Percentiles rank a stretch among this genome's conserved stretches.
These are phyloP conservation scores for Panaeolus cyanescens DNA, from an alignment of 768 basidiomycete species.

Conservation along the genomic window DNA sequence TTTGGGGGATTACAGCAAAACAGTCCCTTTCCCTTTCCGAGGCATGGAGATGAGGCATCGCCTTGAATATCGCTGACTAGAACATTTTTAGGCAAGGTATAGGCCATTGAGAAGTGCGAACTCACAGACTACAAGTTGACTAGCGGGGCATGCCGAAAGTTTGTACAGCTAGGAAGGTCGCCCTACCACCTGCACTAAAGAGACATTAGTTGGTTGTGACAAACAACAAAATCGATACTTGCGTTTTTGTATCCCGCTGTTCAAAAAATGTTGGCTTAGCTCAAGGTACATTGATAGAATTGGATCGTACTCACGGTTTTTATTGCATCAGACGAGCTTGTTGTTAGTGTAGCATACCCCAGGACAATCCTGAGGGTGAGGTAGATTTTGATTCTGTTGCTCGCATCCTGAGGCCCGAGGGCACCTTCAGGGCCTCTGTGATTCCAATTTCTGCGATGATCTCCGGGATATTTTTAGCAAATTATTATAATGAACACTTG, in stretches of 20 bases:
- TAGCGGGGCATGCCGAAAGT: constrained; percentile 16
- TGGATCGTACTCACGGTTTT: not conserved
- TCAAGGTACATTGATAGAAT: not conserved
- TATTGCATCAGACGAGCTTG: constrained; percentile 16
- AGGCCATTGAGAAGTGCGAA: not conserved
- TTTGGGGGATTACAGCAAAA: constrained; percentile 20
- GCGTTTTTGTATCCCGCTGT: not conserved
- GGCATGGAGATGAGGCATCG: constrained; percentile 17
- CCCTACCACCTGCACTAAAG: constrained; percentile 17
- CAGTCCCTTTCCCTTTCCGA: constrained; percentile 13
- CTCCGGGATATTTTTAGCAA: too few relatives aligned
- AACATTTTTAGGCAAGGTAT: not conserved
- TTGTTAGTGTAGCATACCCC: constrained; percentile 11
- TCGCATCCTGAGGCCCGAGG: too few relatives aligned
- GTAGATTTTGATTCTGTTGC: not conserved
- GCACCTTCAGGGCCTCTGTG: too few relatives aligned
- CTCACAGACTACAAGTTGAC: constrained; percentile 21
- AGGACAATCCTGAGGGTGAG: constrained; percentile 7
- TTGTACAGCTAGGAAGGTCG: constrained; percentile 16
- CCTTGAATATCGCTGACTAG: constrained; percentile 23
- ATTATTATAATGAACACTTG: too few relatives aligned
- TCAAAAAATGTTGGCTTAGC: too few relatives aligned
- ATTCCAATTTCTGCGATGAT: too few relatives aligned
- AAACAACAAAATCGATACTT: not conserved
- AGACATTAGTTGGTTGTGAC: constrained; percentile 1